Evolutionary conservation across 805 yeast genomes (phyloP), one percentile per base, ranked within the genome.

Genomic region (Debaryomyces prosopidis): DNA sequence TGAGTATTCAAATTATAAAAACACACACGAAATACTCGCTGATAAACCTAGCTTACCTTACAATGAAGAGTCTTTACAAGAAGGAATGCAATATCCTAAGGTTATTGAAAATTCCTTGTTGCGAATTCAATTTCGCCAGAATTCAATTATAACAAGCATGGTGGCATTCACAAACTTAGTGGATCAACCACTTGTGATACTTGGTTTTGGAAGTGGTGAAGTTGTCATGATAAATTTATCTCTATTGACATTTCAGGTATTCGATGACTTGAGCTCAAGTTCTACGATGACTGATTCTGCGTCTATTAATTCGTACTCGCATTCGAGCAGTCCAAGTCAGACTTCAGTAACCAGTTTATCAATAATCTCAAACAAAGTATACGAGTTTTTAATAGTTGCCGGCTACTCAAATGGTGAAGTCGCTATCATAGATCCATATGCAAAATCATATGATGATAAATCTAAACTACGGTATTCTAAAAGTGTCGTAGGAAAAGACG

Each of bases 131-230:
- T 62, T 78, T 39, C 60, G 54, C 17, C 40, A 66, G 3, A 50
- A 55, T 3, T 57, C 70, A n/a, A 55, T 76, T 9, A 65, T 77
- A 1, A 75, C 83, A 0, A 55, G 69, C 4, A 43, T 77, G 33
- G 58, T 68, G 12, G 47, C 71, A 2, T 67, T 69, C 43, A 54
- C 59, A 7, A 53, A 54, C 17, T 43, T 57, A 3, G 36, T 57
- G 6, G 51, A 57, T 23, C 66, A 66, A 31, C 64, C 85, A 6
- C 82, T 82, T 42, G 68, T 83, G 5, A 63, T 81, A 2, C 50
- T 84, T 15, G 94, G 92, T 1, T 76, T 82, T 49, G 78, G 84
- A 15, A 65, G 82, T 1, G 89, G 92, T n/a, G 89, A 83, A 52
- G 60, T 86, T 2, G 50, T 85, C 5, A 74, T 89, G 76, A 49